These are phyloP conservation scores for Russula olivacea DNA, from an alignment of 768 basidiomycete genomes.

Conservation along the genomic window DNA sequence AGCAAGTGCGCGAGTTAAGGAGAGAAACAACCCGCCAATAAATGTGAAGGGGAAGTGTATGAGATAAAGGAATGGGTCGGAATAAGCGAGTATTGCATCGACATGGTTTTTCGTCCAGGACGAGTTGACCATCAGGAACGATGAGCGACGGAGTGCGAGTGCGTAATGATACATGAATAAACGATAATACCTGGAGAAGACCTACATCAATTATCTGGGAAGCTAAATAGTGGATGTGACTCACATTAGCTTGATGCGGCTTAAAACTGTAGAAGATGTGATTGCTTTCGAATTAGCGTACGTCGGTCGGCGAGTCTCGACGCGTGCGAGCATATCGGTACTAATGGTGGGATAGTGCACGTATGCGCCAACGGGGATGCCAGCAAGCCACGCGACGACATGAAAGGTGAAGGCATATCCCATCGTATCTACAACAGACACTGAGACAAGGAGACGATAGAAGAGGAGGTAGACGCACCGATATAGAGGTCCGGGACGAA, in stretches of 20 bases:
- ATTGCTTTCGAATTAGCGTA: constrained; percentile 59
- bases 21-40: not conserved
- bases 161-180: constrained; percentile 83
- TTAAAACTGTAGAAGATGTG: constrained; percentile 50
- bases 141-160: constrained; percentile 61
- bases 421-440: constrained; percentile 75
- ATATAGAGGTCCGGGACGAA: constrained; percentile 89
- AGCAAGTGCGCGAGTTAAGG: not conserved
- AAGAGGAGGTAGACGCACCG: constrained; percentile 42
- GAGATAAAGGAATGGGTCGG: constrained; percentile 45
- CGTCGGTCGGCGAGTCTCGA: constrained; percentile 49
- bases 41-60: constrained; percentile 33
- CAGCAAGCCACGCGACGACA: constrained; percentile 55
- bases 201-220: not conserved
- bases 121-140: constrained; percentile 89
- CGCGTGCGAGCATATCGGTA: constrained; percentile 85
- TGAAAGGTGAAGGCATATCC: constrained; percentile 95
- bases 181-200: constrained; percentile 67
- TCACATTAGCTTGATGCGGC: constrained; percentile 58
- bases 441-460: not conserved
- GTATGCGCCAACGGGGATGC: constrained; percentile 80
- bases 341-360: constrained; percentile 97
- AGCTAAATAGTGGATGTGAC: constrained; percentile 24
- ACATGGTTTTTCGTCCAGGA: constrained; percentile 91
- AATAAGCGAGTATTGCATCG: constrained; percentile 58